Conservation (phyloP, 1,284 basidiomycete genomes). For the Mycena sp. region DNA sequence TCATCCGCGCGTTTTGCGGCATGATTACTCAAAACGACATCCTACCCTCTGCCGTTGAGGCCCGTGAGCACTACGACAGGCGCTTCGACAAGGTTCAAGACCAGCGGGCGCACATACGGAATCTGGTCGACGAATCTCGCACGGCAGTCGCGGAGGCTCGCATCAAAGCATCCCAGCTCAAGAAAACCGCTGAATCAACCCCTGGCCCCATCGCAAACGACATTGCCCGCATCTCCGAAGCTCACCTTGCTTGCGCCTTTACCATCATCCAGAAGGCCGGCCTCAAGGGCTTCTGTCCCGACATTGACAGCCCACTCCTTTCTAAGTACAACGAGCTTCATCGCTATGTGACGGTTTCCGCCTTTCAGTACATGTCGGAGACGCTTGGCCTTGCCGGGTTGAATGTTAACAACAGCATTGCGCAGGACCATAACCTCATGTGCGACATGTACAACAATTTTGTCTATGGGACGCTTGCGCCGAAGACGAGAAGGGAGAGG, state of each 20-base stretch:
- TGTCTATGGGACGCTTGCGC: neutral
- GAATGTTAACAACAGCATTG: neutral
- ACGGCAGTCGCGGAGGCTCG: neutral
- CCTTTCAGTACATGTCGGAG: conserved; percentile 3
- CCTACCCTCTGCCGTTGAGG: conserved; percentile 5
- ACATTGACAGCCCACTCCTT: conserved; percentile 11
- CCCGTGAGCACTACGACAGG: conserved; percentile 2
- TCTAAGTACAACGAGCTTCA: conserved; percentile 13
- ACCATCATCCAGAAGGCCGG: conserved; percentile 15
- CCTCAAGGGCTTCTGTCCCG: neutral
- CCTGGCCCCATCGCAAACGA: conserved; percentile 10
- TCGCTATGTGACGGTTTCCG: conserved; percentile 3
- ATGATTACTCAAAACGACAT: neutral
- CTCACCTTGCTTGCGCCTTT: conserved; percentile 5
- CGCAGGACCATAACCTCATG: neutral
- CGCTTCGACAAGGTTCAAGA: conserved; percentile 2
- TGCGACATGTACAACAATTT: conserved; percentile 1
- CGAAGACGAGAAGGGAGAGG: conserved; percentile 12
- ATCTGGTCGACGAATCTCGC: neutral
- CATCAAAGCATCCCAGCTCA: neutral
- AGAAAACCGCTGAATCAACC: neutral
- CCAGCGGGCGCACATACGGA: neutral
- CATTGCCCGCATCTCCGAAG: conserved; percentile 6
- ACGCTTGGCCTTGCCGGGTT: neutral
- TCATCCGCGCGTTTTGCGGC: neutral